Evolutionary conservation across 1,284 basidiomycete species (phyloP).

Genomic region (Sphagnurus paluster): DNA sequence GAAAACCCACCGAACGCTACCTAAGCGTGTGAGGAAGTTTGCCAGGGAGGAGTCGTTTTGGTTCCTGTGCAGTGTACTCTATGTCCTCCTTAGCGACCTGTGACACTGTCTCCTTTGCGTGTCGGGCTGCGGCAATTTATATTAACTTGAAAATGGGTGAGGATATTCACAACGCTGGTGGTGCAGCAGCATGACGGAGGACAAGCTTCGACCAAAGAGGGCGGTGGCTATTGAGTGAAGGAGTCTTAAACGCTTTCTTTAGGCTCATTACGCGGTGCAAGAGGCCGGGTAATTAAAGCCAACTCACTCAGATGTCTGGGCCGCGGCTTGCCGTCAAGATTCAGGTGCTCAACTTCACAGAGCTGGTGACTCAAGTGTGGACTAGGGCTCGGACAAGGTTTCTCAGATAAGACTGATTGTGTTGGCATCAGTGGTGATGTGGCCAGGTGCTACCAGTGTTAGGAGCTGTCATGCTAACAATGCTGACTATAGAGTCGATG

Average conservation of each 20-base stretch:
- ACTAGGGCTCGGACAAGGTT: not conserved
- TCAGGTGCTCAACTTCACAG: not conserved
- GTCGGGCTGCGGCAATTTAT: slow-evolving; percentile 3
- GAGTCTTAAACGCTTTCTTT: slow-evolving; percentile 12
- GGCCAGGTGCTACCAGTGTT: not conserved
- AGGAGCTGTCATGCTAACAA: slow-evolving; percentile 4
- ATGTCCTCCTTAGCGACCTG: slow-evolving; percentile 30
- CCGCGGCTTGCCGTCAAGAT: too few relatives aligned
- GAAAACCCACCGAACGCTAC: slow-evolving; percentile 4
- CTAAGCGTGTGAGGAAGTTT: slow-evolving; percentile 35
- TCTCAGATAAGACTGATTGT: not conserved
- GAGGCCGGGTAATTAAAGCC: slow-evolving; percentile 6
- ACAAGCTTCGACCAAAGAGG: slow-evolving; percentile 1
- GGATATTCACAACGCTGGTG: not conserved
- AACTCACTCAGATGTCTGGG: too few relatives aligned
- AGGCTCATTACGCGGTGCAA: slow-evolving; percentile 19
- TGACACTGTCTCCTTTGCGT: not conserved
- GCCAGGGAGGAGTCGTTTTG: slow-evolving; percentile 53
- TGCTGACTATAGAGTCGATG: slow-evolving; percentile 12
- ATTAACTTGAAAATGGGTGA: slow-evolving; percentile 1
- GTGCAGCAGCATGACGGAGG: not conserved
- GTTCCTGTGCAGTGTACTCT: slow-evolving; percentile 51
- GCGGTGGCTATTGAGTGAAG: slow-evolving; percentile 14
- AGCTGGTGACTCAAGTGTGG: not conserved
- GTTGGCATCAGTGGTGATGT: slow-evolving; percentile 1